Evolutionary conservation across 2,329 filamentous ascomycete species (phyloP), one percentile per base, ranked within the genome.

Genomic region (Aspergillus alliaceus): DNA sequence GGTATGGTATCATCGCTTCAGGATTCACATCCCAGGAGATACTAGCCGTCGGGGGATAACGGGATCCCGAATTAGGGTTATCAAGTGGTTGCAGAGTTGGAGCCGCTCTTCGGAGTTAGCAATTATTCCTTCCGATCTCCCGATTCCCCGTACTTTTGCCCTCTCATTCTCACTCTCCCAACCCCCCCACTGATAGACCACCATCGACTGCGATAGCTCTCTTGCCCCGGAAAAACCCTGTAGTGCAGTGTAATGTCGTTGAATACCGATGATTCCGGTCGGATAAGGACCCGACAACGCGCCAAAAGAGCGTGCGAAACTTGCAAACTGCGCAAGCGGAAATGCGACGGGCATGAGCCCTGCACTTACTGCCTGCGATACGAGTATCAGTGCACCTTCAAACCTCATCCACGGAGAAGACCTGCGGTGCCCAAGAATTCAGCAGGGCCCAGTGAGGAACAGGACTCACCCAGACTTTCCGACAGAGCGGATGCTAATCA

Each of bases 391-490:
- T 59, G 60, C 59, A 31, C 27, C 3, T 63, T 59, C 51, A 53
- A 46, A 18, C 29, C 55, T 18, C 6, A 59, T 40, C 58, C 20
- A 31, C 49, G 20, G 51, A 57, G 24, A 14, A 52, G 44, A 61
- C 62, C 4, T 60, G 61, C n/a, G 62, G 58, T 4, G 64, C 68
- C 25, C 35, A 59, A 34, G 52, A 64, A 40, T 79, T 79, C 0
- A 67, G 27, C 37, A 9, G 25, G 29, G 25, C 44, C 44, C 11
- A 31, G 29, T 18, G 44, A 48, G 29, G 44, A 48, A 32, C n/a
- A 32, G 18, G 29, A 48, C 44, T 48, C 27, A 32, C 44, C 27
- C 6, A 24, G 20, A n/a, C 8, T 32, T n/a, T 27, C 18, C 37
- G 27, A 40, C 24, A 37, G 29, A 42, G 39, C 25, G 15, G n/a